Base-by-base conservation (phyloP, 2,329 filamentous ascomycete genomes). In the Fusarium brachygibbosum region DNA sequence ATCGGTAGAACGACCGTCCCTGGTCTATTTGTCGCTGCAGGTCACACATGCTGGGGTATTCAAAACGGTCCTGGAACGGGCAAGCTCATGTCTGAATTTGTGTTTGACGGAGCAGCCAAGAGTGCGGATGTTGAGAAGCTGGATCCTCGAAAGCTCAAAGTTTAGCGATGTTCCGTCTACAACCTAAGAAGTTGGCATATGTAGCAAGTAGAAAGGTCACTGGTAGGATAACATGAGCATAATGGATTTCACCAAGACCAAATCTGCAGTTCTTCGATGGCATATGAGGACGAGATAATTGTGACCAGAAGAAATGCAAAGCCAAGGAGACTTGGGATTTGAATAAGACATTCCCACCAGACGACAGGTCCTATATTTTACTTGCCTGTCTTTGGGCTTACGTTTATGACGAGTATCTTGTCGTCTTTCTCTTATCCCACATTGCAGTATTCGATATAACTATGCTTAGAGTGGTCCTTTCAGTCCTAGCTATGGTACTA, bases 11-110 rank as follows among this genome's bases (percentile, higher is more conserved):
- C 94, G 10, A 86, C 87, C 3, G 88, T 91, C 0, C 87, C 88
- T 9, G 94, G 94, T 0, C 75, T 98, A 42, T 90, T 91, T 78
- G 84, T 98, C 63, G 96, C 96, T 1, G 87, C 93, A 0, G 96
- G 96, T 0, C 96, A 99, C 82, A 97, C 94, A 2, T 98, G 95
- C 81, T 99, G 96, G 96, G 96, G 96, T 0, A 97, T 99, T 23
- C 95, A 98, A 82, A 98, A 99, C 81, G 93, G 90, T 1, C 94
- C 95, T 2, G 96, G 87, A 2, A 98, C 95, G 10, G 93, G 93
- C 6, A 93, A 90, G 80, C 78, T 95, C 38, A 91, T 96, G 83
- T 91, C 91, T 37, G 92, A 95, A 79, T 89, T 92, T 79, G 82
- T 96, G 3, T 89, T 94, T 74, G 92, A 94, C 56, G 92, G 92